Percentiles rank a stretch among this genome's conserved stretches.
phyloP scores from a whole-genome alignment of 2,329 filamentous ascomycete genomes.

The Cadophora luteo-olivacea region DNA sequence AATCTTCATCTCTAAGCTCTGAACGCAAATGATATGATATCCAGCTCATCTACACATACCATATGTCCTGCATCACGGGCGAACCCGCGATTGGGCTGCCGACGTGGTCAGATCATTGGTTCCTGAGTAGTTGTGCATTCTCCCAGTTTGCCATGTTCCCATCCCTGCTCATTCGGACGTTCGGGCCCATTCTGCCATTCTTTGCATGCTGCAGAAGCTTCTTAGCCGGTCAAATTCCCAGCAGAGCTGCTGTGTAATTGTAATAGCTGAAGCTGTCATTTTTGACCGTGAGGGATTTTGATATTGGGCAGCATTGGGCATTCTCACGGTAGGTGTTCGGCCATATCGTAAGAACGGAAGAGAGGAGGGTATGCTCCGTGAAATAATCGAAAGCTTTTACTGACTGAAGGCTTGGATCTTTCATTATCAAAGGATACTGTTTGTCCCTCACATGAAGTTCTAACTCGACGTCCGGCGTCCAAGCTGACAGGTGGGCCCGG shows the following conservation, averaged over 20 bases:
- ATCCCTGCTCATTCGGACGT: slow-evolving; percentile 21
- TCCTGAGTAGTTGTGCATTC: slow-evolving; percentile 1
- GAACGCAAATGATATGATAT: not conserved
- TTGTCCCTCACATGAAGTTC: not conserved
- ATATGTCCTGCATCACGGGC: not conserved
- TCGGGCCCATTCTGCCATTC: slow-evolving; percentile 27
- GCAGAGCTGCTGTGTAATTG: slow-evolving; percentile 2
- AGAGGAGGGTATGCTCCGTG: not conserved
- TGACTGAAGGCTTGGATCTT: not conserved
- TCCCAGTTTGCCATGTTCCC: not conserved
- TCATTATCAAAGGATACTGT: not conserved
- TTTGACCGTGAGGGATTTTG: not conserved
- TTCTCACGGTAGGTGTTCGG: not conserved
- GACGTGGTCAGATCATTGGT: slow-evolving; percentile 24
- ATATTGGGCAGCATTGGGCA: slow-evolving; percentile 29
- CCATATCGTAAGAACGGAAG: not conserved
- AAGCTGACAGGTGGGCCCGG: not conserved
- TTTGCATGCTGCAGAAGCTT: slow-evolving; percentile 1
- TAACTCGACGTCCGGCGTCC: slow-evolving; percentile 4
- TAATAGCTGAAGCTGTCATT: slow-evolving; percentile 11
- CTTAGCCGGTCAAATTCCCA: slow-evolving; percentile 1
- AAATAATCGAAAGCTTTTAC: not conserved
- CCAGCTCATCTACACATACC: not conserved
- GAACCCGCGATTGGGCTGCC: not conserved
- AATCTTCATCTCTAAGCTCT: not conserved